Conservation (phyloP, 495 filamentous ascomycete species). For the Trypethelium eluteriae region DNA sequence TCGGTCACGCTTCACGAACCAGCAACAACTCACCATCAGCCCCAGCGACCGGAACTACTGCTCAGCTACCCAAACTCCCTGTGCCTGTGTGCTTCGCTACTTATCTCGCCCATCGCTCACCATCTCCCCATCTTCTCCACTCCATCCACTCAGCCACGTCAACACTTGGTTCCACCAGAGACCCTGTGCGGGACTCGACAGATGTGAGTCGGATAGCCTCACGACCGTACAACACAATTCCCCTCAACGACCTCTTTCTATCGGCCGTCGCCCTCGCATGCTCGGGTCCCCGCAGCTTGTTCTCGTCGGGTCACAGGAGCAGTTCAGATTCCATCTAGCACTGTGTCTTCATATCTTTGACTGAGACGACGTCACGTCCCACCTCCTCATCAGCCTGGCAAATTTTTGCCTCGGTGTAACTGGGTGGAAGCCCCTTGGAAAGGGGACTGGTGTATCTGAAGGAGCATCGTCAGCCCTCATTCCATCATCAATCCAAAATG, state of each 20-base stretch:
- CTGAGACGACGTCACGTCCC: neutral
- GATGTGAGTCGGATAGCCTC: neutral
- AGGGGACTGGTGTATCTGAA: neutral
- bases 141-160: neutral
- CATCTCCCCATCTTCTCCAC: neutral
- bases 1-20: neutral
- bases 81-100: neutral
- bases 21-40: slow-evolving; percentile 11
- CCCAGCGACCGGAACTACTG: neutral
- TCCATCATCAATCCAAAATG: slow-evolving; percentile 47
- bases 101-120: neutral
- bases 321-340: neutral
- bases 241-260: neutral
- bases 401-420: neutral
- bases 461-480: neutral
- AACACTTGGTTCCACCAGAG: neutral
- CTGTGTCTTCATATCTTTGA: neutral
- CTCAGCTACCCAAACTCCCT: neutral
- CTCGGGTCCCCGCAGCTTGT: neutral
- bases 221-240: neutral
- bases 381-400: neutral
- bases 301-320: neutral
- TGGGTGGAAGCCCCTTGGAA: neutral
- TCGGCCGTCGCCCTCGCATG: neutral
- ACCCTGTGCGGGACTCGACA: neutral